A percentile compares a stretch with the other conserved stretches of the same genome.
Evolutionary conservation across 163 green algal species (phyloP).

Genomic region (Scenedesmus sp.): DNA sequence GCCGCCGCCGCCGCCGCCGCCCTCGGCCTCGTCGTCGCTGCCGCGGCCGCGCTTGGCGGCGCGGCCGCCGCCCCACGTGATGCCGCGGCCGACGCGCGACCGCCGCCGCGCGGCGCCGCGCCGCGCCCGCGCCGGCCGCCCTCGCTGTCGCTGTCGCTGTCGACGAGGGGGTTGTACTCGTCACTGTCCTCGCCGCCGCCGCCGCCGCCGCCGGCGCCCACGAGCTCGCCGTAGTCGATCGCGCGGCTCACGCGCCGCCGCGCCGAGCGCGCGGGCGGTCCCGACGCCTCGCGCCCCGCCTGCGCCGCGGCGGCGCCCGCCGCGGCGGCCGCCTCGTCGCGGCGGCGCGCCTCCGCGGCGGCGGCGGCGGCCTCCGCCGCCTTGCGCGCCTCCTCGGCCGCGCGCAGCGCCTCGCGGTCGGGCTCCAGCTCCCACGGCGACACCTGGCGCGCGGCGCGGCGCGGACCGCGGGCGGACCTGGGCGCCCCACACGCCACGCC

Average conservation of each 20-base stretch:
- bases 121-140: not conserved
- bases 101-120: not conserved
- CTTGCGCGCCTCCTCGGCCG: not conserved
- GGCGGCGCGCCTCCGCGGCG: constrained; percentile 12
- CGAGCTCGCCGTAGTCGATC: too few species aligned
- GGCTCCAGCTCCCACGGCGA: constrained; percentile 42
- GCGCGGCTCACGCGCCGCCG: not conserved
- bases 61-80: not conserved
- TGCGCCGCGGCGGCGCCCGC: constrained; percentile 9
- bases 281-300: not conserved
- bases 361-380: constrained; percentile 22
- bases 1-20: not conserved
- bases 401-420: constrained; percentile 17
- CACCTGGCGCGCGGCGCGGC: too few species aligned
- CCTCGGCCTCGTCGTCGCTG: not conserved
- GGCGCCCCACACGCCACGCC: too few species aligned
- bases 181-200: constrained; percentile 18
- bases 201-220: not conserved
- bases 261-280: not conserved
- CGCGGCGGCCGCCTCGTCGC: not conserved
- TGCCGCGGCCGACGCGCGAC: too few species aligned
- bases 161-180: constrained; percentile 24
- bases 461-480: too few species aligned
- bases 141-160: not conserved
- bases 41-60: not conserved